Evolutionary conservation across 768 basidiomycete genomes (phyloP).

Genomic region (Coprinopsis cinerea): DNA sequence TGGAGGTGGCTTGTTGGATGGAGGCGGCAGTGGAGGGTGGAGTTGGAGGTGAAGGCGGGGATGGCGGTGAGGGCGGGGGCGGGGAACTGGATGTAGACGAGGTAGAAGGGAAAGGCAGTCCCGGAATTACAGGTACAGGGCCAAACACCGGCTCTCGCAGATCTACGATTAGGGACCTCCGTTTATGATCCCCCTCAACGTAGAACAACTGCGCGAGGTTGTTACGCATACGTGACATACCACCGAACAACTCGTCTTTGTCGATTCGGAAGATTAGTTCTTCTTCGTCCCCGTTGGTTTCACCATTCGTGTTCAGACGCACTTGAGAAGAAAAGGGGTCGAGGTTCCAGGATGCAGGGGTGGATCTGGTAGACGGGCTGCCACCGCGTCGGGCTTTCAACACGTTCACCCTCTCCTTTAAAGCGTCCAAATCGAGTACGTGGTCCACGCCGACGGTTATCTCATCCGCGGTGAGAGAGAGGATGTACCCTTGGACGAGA

Average conservation of each 20-base stretch:
- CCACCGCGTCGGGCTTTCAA: conserved; percentile 6
- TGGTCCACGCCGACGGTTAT: conserved; percentile 84
- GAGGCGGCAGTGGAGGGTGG: conserved; percentile 13
- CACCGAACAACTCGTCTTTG: conserved; percentile 84
- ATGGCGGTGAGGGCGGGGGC: too few relatives aligned
- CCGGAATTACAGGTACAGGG: too few relatives aligned
- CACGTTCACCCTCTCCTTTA: conserved; percentile 11
- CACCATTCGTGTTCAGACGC: too few relatives aligned
- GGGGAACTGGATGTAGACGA: too few relatives aligned
- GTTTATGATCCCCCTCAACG: conserved; percentile 59
- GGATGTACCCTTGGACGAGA: conserved; percentile 76
- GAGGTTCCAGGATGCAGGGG: too few relatives aligned
- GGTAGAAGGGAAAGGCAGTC: too few relatives aligned
- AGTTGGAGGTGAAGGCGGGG: not conserved
- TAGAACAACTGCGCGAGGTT: conserved; percentile 91
- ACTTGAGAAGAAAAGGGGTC: too few relatives aligned
- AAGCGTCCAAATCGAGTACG: conserved; percentile 33
- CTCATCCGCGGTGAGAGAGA: conserved; percentile 56
- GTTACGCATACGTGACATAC: conserved; percentile 83
- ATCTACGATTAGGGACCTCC: conserved; percentile 78
- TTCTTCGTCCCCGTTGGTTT: conserved; percentile 10
- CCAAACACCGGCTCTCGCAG: conserved; percentile 64
- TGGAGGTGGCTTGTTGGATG: conserved; percentile 22
- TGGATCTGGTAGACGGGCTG: not conserved
- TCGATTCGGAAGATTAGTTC: conserved; percentile 75